Percentiles rank a stretch among this genome's conserved stretches.
Evolutionary conservation across 169 alveolate species (phyloP).

Genomic region (Amoebophrya sp.): DNA sequence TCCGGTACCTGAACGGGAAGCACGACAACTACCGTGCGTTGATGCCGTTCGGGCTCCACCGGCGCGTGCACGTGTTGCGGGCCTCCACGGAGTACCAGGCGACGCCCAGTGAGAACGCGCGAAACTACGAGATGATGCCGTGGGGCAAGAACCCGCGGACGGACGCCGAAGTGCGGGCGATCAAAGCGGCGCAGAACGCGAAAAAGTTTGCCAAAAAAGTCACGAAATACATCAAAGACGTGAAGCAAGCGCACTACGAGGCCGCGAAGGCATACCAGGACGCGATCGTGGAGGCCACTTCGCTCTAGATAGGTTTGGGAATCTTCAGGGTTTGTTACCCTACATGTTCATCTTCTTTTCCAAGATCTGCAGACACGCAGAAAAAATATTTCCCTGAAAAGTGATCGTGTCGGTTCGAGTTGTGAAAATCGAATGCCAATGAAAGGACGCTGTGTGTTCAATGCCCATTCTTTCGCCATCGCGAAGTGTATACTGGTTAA

Average conservation of each 20-base stretch:
- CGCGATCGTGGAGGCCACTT: not conserved
- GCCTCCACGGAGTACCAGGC: not conserved
- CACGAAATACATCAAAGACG: not conserved
- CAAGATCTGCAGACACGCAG: too few species aligned
- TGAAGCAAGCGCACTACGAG: not conserved
- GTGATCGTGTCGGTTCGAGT: too few species aligned
- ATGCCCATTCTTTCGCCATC: too few species aligned
- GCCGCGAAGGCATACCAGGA: not conserved
- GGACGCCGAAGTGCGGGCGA: not conserved
- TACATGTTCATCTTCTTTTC: too few species aligned
- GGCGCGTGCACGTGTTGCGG: not conserved
- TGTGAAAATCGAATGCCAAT: too few species aligned
- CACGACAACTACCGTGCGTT: not conserved
- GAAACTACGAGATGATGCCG: not conserved
- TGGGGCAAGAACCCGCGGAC: not conserved
- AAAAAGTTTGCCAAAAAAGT: not conserved
- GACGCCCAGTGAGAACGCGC: not conserved
- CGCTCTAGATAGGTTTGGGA: too few species aligned
- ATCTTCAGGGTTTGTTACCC: too few species aligned
- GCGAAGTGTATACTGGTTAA: too few species aligned
- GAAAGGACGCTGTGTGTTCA: too few species aligned
- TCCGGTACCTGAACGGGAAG: not conserved
- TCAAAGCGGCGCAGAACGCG: not conserved
- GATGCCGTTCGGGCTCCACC: not conserved
- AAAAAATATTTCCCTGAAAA: too few species aligned